Percentiles rank a stretch among this genome's conserved stretches.
phyloP scores from a whole-genome alignment of 495 filamentous ascomycete genomes.

The Xylaria palmicola region DNA sequence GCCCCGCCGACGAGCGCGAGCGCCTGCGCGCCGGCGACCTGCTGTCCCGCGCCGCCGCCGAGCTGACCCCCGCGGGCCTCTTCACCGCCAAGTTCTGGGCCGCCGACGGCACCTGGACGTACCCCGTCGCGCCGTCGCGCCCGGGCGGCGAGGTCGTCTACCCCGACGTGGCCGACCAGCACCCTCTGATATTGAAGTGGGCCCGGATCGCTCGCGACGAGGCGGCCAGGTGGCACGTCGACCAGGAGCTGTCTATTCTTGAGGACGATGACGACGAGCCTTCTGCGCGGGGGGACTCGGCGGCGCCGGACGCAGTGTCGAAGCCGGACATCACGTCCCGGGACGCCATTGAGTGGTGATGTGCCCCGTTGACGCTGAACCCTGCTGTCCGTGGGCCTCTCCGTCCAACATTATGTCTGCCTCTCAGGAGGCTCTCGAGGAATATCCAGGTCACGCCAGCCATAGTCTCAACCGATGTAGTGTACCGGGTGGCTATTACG shows the following conservation, averaged over 20 bases:
- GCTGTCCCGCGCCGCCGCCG: slow-evolving; percentile 53
- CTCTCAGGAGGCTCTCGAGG: no score
- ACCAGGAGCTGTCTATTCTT: slow-evolving; percentile 5
- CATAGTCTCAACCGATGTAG: no score
- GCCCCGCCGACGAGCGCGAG: slow-evolving; percentile 18
- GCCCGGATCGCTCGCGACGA: slow-evolving; percentile 40
- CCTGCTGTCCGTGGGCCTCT: no score
- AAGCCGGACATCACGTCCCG: slow-evolving; percentile 2
- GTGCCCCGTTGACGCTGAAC: background rate
- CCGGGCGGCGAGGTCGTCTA: slow-evolving; percentile 40
- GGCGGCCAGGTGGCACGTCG: slow-evolving; percentile 35
- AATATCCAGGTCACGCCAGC: no score
- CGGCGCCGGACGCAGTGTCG: background rate
- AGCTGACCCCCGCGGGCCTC: slow-evolving; percentile 60
- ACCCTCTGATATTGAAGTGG: slow-evolving; percentile 63
- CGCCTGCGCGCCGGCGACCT: slow-evolving; percentile 34
- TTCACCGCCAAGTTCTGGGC: slow-evolving; percentile 63
- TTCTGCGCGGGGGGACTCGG: background rate
- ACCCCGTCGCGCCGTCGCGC: slow-evolving; percentile 44
- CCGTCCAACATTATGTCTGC: no score
- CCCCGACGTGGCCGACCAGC: slow-evolving; percentile 54
- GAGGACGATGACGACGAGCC: background rate
- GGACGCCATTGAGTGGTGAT: slow-evolving; percentile 12
- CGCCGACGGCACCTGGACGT: slow-evolving; percentile 62
- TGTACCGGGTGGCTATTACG: no score